phyloP scores from a whole-genome alignment of 2,329 filamentous ascomycete species.

The Sclerotinia sclerotiorum region DNA sequence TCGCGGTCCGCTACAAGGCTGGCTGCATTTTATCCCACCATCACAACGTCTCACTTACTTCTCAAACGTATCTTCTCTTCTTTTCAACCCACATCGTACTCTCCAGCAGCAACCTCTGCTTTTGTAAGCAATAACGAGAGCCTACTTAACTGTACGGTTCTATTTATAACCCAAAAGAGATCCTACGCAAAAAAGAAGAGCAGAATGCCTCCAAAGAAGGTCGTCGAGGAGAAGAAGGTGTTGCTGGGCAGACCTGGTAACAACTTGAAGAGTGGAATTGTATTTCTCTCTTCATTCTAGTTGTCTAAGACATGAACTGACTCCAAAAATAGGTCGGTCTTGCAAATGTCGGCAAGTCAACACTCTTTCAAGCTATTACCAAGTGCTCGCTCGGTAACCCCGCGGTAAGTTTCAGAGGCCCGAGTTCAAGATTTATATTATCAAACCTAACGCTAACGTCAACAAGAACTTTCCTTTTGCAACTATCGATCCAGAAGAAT shows the following conservation, averaged over 20 bases:
- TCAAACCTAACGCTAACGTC: constrained; percentile 26
- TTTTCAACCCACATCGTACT: constrained; percentile 54
- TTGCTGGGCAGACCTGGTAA: constrained; percentile 94
- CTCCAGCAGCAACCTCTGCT: constrained; percentile 51
- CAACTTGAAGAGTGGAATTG: constrained; percentile 99
- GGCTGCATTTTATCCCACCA: constrained; percentile 28
- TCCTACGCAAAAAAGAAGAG: constrained; percentile 53
- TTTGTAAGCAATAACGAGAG: constrained; percentile 36
- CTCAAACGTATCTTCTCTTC: constrained; percentile 48
- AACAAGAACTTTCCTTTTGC: constrained; percentile 93
- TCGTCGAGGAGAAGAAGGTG: constrained; percentile 89
- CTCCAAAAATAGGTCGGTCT: constrained; percentile 73
- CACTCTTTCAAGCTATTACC: constrained; percentile 98
- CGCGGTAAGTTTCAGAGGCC: constrained; percentile 62
- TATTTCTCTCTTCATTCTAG: constrained; percentile 49
- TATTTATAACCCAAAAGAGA: constrained; percentile 50
- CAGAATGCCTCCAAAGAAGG: constrained; percentile 92
- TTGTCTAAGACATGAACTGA: constrained; percentile 7
- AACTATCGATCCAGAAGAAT: constrained; percentile 98
- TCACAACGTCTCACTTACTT: constrained; percentile 38
- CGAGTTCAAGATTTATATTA: constrained; percentile 27
- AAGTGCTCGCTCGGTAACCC: constrained; percentile 97
- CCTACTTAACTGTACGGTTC: constrained; percentile 42
- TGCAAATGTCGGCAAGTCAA: constrained; percentile 99
- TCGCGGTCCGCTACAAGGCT: constrained; percentile 30